These are phyloP conservation scores for Malania oleifera DNA, from an alignment of 164 flowering plant species.

Conservation along the genomic window DNA sequence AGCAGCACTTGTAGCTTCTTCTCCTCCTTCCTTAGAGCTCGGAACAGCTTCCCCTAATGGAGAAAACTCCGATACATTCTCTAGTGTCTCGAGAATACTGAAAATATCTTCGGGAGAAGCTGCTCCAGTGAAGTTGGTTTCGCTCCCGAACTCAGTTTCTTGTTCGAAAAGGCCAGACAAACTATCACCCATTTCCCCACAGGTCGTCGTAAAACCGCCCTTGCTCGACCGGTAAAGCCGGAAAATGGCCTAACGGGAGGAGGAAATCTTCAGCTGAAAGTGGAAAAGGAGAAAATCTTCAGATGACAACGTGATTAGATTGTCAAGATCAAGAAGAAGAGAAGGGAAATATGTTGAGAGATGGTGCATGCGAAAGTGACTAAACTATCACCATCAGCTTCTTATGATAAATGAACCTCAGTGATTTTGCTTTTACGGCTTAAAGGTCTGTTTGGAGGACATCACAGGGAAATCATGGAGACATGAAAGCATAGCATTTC, in stretches of 20 bases:
- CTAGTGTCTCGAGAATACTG: constrained; percentile 56
- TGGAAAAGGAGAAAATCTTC: neutral
- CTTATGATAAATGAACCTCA: neutral
- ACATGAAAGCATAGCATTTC: constrained; percentile 1
- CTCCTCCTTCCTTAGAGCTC: constrained; percentile 9
- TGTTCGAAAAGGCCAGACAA: constrained; percentile 42
- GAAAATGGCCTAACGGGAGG: neutral
- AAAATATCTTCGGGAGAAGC: constrained; percentile 58
- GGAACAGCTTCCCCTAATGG: constrained; percentile 14
- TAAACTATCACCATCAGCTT: constrained; percentile 38
- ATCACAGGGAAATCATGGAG: neutral
- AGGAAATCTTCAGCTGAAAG: neutral
- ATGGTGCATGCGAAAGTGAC: constrained; percentile 31
- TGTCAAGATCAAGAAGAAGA: constrained; percentile 24
- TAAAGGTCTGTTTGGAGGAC: neutral
- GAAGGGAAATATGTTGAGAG: constrained; percentile 13
- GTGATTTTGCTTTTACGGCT: constrained; percentile 2
- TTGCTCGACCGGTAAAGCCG: neutral
- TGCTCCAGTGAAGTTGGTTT: constrained; percentile 25
- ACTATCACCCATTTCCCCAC: constrained; percentile 26
- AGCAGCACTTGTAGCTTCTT: neutral
- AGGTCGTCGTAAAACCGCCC: neutral
- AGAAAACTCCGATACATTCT: constrained; percentile 24
- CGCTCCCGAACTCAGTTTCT: constrained; percentile 28
- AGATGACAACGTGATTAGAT: neutral